phyloP scores from a whole-genome alignment of 2,329 filamentous ascomycete genomes.

The Hymenoscyphus scutula region DNA sequence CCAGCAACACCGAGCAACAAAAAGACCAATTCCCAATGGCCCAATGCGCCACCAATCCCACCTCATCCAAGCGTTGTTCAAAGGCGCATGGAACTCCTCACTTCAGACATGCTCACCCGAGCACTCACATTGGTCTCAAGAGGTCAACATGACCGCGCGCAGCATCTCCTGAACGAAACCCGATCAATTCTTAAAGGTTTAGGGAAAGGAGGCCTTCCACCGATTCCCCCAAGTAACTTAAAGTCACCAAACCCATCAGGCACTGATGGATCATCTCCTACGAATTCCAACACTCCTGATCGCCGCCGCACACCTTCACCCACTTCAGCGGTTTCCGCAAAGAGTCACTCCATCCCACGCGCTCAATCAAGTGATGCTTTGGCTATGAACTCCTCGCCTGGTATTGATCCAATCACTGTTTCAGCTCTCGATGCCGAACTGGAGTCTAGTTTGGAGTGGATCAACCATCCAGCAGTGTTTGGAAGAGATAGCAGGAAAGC shows the following conservation, averaged over 20 bases:
- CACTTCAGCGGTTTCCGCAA: conserved; percentile 38
- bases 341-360: conserved; percentile 43
- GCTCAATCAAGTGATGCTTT: conserved; percentile 50
- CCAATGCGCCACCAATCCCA: conserved; percentile 75
- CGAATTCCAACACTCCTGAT: conserved; percentile 33
- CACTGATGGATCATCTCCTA: conserved; percentile 28
- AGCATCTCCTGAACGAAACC: conserved; percentile 89
- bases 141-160: conserved; percentile 88
- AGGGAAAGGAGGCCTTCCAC: conserved; percentile 89
- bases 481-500: conserved; percentile 91
- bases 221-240: conserved; percentile 64
- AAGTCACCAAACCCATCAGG: conserved; percentile 24
- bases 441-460: conserved; percentile 91
- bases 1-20: conserved; percentile 59
- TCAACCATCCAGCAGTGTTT: conserved; percentile 94
- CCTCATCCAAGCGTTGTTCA: conserved; percentile 95
- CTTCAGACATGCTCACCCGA: conserved; percentile 94
- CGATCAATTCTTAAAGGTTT: conserved; percentile 93
- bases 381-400: conserved; percentile 56
- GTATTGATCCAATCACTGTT: conserved; percentile 83
- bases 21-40: conserved; percentile 60
- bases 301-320: conserved; percentile 43
- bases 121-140: conserved; percentile 87
- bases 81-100: conserved; percentile 93
- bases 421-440: conserved; percentile 86